Conservation (phyloP, 2,329 filamentous ascomycete genomes). For the Fusarium sp. region DNA sequence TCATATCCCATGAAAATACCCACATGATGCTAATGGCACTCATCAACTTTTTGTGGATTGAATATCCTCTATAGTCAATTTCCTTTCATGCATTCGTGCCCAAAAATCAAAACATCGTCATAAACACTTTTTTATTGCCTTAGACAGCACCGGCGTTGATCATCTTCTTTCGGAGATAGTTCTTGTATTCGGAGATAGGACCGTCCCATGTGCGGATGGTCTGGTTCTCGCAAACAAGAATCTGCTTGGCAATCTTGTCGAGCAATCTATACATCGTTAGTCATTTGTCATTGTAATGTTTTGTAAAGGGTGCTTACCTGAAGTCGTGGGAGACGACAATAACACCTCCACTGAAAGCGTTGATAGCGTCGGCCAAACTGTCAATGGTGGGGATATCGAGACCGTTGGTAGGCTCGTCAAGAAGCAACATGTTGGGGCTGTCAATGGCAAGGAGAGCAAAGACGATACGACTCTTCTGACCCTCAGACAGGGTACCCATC, state of each 20-base stretch:
- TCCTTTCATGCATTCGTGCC: slow-evolving; percentile 38
- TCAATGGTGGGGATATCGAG: slow-evolving; percentile 99
- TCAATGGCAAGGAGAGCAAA: slow-evolving; percentile 97
- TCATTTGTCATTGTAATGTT: not conserved
- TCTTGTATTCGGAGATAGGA: slow-evolving; percentile 94
- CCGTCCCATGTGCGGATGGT: slow-evolving; percentile 92
- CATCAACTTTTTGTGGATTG: slow-evolving; percentile 48
- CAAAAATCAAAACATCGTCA: slow-evolving; percentile 37
- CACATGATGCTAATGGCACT: slow-evolving; percentile 43
- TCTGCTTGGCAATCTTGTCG: slow-evolving; percentile 99
- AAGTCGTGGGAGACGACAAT: slow-evolving; percentile 99
- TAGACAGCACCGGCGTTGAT: slow-evolving; percentile 86
- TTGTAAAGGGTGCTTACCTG: slow-evolving; percentile 70
- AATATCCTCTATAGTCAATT: slow-evolving; percentile 49
- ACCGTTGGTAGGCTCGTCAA: slow-evolving; percentile 99
- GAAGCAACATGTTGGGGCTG: slow-evolving; percentile 93
- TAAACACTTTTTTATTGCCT: slow-evolving; percentile 42
- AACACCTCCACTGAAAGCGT: slow-evolving; percentile 94
- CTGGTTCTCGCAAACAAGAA: slow-evolving; percentile 99
- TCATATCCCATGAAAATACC: slow-evolving; percentile 49
- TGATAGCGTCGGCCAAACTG: slow-evolving; percentile 96
- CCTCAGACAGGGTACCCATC: slow-evolving; percentile 98
- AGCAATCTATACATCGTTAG: slow-evolving; percentile 73
- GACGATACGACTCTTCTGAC: slow-evolving; percentile 97
- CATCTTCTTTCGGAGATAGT: slow-evolving; percentile 99